phyloP scores from a whole-genome alignment of 352 stramenopile genomes.

The Phytophthora capsici region DNA sequence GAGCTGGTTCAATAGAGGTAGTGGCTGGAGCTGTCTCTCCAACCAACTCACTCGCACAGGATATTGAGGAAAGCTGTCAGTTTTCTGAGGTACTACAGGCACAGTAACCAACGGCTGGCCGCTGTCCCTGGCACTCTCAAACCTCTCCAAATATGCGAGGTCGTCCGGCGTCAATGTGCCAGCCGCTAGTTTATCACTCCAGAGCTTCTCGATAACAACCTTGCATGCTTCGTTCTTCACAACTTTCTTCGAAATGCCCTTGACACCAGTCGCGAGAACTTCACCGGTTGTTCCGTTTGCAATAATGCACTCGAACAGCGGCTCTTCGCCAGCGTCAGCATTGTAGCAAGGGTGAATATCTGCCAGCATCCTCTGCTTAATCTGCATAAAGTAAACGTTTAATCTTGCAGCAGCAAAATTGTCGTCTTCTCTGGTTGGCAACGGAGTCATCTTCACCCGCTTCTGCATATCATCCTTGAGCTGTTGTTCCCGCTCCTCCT shows the following conservation, averaged over 20 bases:
- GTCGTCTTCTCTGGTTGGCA: slow-evolving; percentile 77
- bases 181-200: slow-evolving; percentile 71
- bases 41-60: slow-evolving; percentile 45
- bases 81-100: not conserved
- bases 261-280: slow-evolving; percentile 58
- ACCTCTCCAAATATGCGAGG: slow-evolving; percentile 62
- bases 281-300: slow-evolving; percentile 45
- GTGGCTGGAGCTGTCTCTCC: slow-evolving; percentile 52
- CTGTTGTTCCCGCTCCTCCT: slow-evolving; percentile 54
- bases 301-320: slow-evolving; percentile 69
- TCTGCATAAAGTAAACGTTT: slow-evolving; percentile 69
- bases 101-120: slow-evolving; percentile 11
- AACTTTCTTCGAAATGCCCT: slow-evolving; percentile 67
- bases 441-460: slow-evolving; percentile 42
- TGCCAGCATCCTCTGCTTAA: slow-evolving; percentile 64
- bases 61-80: slow-evolving; percentile 1
- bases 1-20: slow-evolving; percentile 66
- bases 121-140: slow-evolving; percentile 36
- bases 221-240: slow-evolving; percentile 75
- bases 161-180: slow-evolving; percentile 63
- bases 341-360: slow-evolving; percentile 56
- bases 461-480: slow-evolving; percentile 40
- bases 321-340: slow-evolving; percentile 56
- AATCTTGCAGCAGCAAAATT: slow-evolving; percentile 47
- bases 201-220: slow-evolving; percentile 76